phyloP scores from a whole-genome alignment of 768 basidiomycete species.

The Lyophyllum decastes region DNA sequence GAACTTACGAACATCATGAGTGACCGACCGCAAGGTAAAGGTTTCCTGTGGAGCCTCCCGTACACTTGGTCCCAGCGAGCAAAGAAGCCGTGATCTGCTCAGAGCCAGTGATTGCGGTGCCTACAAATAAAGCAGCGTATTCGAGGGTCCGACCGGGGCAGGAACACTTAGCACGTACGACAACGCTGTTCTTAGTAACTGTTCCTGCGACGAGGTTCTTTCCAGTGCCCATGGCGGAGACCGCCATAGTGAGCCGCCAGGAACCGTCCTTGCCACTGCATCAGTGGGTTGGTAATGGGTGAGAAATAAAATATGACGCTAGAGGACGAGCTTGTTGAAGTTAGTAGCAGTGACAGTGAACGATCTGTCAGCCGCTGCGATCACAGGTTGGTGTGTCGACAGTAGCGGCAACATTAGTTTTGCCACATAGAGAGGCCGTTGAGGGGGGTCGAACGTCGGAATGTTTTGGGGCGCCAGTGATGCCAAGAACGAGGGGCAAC shows the following conservation, averaged over 20 bases:
- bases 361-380: slow-evolving; percentile 40
- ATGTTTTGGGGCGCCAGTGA: slow-evolving; percentile 27
- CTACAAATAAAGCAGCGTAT: slow-evolving; percentile 24
- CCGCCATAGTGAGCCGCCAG: slow-evolving; percentile 42
- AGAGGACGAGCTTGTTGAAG: slow-evolving; percentile 43
- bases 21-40: slow-evolving; percentile 48
- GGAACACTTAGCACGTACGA: slow-evolving; percentile 31
- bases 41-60: slow-evolving; percentile 44
- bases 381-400: slow-evolving; percentile 39
- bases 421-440: not conserved
- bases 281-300: not conserved
- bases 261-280: slow-evolving; percentile 49
- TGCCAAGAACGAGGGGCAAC: slow-evolving; percentile 44
- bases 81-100: slow-evolving; percentile 44
- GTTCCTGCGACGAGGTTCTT: slow-evolving; percentile 36
- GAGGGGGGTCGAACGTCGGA: slow-evolving; percentile 25
- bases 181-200: slow-evolving; percentile 46
- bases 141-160: not conserved
- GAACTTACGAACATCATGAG: not conserved
- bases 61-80: slow-evolving; percentile 50
- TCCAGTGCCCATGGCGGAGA: slow-evolving; percentile 47
- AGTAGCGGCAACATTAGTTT: slow-evolving; percentile 36
- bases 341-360: slow-evolving; percentile 42
- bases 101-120: slow-evolving; percentile 37
- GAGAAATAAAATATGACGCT: not conserved